Conservation (phyloP, 805 yeast genomes). For the Nematodospora valgi region DNA sequence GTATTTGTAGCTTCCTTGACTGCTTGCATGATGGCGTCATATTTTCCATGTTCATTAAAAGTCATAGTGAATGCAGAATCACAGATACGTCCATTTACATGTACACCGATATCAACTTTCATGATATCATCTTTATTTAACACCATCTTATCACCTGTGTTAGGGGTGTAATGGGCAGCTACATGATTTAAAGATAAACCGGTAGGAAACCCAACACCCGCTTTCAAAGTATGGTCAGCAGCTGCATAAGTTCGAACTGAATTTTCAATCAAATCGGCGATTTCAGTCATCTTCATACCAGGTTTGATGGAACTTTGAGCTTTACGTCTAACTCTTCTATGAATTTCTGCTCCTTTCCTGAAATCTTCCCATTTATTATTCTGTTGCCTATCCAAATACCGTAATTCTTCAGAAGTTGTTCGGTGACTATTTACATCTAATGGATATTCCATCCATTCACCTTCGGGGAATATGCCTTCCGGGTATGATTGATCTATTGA, state of each 20-base stretch:
- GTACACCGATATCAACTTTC: conserved; percentile 97
- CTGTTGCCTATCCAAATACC: conserved; percentile 68
- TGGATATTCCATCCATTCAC: conserved; percentile 79
- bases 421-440: conserved; percentile 64
- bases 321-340: conserved; percentile 82
- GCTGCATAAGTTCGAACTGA: conserved; percentile 72
- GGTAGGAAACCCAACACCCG: conserved; percentile 98
- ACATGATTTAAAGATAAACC: conserved; percentile 90
- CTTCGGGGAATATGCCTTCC: conserved; percentile 76
- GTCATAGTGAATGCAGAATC: conserved; percentile 95
- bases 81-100: conserved; percentile 87
- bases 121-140: conserved; percentile 85
- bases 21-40: conserved; percentile 76
- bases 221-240: conserved; percentile 58
- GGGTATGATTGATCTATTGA: conserved; percentile 69
- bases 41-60: conserved; percentile 63
- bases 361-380: conserved; percentile 74
- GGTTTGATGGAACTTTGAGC: conserved; percentile 75
- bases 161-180: conserved; percentile 98
- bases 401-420: conserved; percentile 80
- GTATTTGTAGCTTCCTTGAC: conserved; percentile 93
- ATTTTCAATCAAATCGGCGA: conserved; percentile 87
- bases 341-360: conserved; percentile 95
- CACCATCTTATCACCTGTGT: conserved; percentile 85
- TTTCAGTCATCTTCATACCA: conserved; percentile 87